Base-by-base conservation (phyloP, 1,139 yeast species). In the Yamadazyma siamensis region DNA sequence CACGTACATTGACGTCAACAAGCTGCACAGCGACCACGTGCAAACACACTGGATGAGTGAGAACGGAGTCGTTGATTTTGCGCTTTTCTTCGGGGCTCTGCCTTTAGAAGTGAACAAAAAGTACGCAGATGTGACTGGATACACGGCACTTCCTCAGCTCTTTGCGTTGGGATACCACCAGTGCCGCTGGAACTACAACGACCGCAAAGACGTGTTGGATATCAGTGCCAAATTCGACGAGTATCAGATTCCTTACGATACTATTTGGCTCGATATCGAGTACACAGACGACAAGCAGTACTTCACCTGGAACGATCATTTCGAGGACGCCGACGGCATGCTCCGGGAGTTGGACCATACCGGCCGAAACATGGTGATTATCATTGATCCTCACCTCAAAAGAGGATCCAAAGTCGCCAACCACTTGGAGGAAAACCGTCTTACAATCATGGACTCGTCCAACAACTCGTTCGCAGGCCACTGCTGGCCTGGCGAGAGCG, bases 401-500 rank as follows among this genome's bases (percentile, higher is more conserved):
- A 61, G 66, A 0, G 80, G 73, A 4, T 89, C 88, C 52, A 61
- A 63, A 15, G 75, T 86, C 2, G 81, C 89, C 49, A 69, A 81
- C 9, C 56, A 52, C 1, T 45, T 83, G 17, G 54, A 62, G 12
- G 52, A 64, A 9, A 51, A 67, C 16, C 47, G 58, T 14, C 40
- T 61, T 2, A 55, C 65, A 1, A 62, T 70, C 34, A 66, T 69
- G 13, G 77, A 76, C 26, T 31, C 52, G 4, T 26, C 37, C 3
- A 60, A 65, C 24, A 54, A 61, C 1, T 59, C 78, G 3, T 89
- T 69, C 52, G 66, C 73, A 37, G 98, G 96, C 3, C 94, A 88
- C 54, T 91, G 98, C 58, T 91, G 99, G 99, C 97, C 98, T 1
- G 99, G 98, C 0, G 89, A 85, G 46, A 83, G 95, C 0, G 70